phyloP scores from a whole-genome alignment of 1,284 basidiomycete genomes.

The Coniophora puteana region DNA sequence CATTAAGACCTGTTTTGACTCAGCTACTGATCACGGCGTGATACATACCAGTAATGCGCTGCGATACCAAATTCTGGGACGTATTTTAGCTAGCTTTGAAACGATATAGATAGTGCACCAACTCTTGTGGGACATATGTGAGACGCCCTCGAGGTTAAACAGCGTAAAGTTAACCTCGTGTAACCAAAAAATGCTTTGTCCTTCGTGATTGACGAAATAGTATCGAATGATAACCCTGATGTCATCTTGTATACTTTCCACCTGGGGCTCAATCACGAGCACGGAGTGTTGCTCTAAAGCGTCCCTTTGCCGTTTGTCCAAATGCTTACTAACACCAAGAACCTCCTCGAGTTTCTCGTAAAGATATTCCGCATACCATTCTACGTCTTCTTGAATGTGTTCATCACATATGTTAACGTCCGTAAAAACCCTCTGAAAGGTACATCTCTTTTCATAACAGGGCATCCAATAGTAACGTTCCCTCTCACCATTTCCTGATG shows the following conservation, averaged over 20 bases:
- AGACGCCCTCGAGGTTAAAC: constrained; percentile 4
- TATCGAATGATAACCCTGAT: too few species aligned
- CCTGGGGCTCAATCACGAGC: constrained; percentile 25
- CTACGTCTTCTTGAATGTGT: constrained; percentile 17
- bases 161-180: constrained; percentile 3
- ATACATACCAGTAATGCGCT: constrained; percentile 8
- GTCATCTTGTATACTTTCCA: not conserved
- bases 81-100: not conserved
- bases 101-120: not conserved
- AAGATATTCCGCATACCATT: constrained; percentile 16
- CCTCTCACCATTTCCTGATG: constrained; percentile 27
- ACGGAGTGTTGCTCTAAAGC: constrained; percentile 6
- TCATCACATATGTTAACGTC: constrained; percentile 21
- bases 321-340: constrained; percentile 4
- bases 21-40: not conserved
- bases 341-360: constrained; percentile 10
- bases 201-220: constrained; percentile 5
- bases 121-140: constrained; percentile 5
- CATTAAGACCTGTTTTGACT: not conserved
- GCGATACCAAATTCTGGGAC: constrained; percentile 1
- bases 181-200: constrained; percentile 6
- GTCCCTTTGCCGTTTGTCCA: constrained; percentile 20
- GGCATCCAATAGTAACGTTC: not conserved
- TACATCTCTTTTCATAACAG: not conserved
- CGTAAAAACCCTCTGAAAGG: constrained; percentile 27